These are phyloP conservation scores for Microthyrium microscopicum DNA, from an alignment of 2,329 filamentous ascomycete species.

Conservation along the genomic window DNA sequence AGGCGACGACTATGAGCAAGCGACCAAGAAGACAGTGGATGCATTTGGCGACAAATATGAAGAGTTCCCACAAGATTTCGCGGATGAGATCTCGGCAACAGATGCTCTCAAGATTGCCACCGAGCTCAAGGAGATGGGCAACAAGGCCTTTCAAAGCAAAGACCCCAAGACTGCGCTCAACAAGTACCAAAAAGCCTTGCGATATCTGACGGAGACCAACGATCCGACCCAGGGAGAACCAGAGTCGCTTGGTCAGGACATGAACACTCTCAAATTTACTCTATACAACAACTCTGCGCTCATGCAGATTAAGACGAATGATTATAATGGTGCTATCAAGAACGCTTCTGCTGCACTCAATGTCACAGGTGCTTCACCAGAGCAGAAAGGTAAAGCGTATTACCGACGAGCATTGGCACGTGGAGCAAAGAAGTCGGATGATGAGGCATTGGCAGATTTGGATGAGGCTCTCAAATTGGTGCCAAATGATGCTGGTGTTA, in stretches of 20 bases:
- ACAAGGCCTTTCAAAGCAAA: constrained; percentile 73
- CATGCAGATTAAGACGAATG: constrained; percentile 62
- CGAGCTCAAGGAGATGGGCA: constrained; percentile 82
- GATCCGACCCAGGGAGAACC: constrained; percentile 52
- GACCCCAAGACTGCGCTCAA: constrained; percentile 55
- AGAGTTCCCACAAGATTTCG: constrained; percentile 82
- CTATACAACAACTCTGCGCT: constrained; percentile 82
- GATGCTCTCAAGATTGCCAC: constrained; percentile 63
- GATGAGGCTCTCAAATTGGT: constrained; percentile 26
- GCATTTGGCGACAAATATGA: constrained; percentile 80
- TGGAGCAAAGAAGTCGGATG: constrained; percentile 67
- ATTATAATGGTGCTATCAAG: constrained; percentile 52
- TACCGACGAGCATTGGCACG: constrained; percentile 70
- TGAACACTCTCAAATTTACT: constrained; percentile 62
- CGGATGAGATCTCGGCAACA: constrained; percentile 45
- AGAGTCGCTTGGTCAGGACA: constrained; percentile 45
- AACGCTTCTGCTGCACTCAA: constrained; percentile 60
- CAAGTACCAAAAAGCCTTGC: constrained; percentile 88
- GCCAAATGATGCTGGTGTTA: constrained; percentile 58
- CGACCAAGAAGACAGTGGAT: constrained; percentile 55
- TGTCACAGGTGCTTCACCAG: constrained; percentile 43
- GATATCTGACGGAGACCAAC: constrained; percentile 77
- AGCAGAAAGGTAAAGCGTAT: constrained; percentile 76
- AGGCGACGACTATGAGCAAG: constrained; percentile 49
- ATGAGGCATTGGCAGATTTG: constrained; percentile 41